phyloP scores from a whole-genome alignment of 805 yeast species.

The Nematodospora valgi region DNA sequence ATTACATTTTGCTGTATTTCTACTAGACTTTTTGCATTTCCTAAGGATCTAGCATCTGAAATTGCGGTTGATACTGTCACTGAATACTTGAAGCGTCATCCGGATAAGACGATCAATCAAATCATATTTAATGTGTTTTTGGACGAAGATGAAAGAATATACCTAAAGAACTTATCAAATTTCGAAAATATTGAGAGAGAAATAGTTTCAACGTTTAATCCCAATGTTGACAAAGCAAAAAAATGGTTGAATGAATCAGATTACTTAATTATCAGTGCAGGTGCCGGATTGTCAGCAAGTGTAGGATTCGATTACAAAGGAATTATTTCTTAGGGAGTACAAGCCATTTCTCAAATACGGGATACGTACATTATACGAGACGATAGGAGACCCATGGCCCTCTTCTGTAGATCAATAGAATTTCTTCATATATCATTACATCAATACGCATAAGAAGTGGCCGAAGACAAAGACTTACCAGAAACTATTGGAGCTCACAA shows the following conservation, averaged over 20 bases:
- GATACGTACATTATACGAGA: slow-evolving; percentile 5
- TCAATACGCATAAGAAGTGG: neutral
- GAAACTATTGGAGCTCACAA: neutral
- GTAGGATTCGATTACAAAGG: slow-evolving; percentile 6
- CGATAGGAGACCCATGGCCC: slow-evolving; percentile 7
- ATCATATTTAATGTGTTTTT: slow-evolving; percentile 7
- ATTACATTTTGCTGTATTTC: slow-evolving; percentile 7
- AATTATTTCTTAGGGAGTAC: slow-evolving; percentile 4
- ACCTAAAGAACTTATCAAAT: neutral
- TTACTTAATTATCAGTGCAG: slow-evolving; percentile 6
- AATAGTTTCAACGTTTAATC: neutral
- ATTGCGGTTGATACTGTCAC: slow-evolving; percentile 3
- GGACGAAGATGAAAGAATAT: slow-evolving; percentile 2
- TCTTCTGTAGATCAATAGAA: slow-evolving; percentile 2
- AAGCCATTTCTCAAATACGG: slow-evolving; percentile 3
- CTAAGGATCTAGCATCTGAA: slow-evolving; percentile 1
- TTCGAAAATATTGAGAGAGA: neutral
- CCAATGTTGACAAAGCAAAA: slow-evolving; percentile 2
- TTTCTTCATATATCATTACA: slow-evolving; percentile 7
- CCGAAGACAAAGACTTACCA: slow-evolving; percentile 3
- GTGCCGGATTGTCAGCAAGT: slow-evolving; percentile 8
- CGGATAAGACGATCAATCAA: slow-evolving; percentile 1
- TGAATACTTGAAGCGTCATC: neutral
- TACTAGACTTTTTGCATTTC: slow-evolving; percentile 6
- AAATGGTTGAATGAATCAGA: slow-evolving; percentile 1